A percentile compares a stretch with the other conserved stretches of the same genome.
Conservation (phyloP, 768 basidiomycete genomes). For the Mycena maculata region DNA sequence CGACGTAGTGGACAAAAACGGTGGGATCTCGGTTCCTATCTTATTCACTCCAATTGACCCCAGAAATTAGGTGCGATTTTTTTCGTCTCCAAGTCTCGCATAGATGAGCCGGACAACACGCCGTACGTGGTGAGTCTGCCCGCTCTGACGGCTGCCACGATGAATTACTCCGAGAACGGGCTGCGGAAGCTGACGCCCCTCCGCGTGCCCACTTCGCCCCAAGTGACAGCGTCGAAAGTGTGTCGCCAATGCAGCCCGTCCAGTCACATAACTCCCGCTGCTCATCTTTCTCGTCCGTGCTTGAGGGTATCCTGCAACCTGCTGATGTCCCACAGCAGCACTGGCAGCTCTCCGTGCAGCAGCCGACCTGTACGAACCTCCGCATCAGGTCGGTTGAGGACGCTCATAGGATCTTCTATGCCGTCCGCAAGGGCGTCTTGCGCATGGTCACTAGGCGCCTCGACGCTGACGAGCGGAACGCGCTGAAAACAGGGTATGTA, state of each 20-base stretch:
- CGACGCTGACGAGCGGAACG: constrained; percentile 79
- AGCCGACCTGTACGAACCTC: constrained; percentile 76
- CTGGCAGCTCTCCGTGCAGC: constrained; percentile 55
- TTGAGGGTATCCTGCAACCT: too few relatives aligned
- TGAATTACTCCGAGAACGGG: too few relatives aligned
- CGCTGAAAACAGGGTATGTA: constrained; percentile 63
- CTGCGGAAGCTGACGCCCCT: too few relatives aligned
- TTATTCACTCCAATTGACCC: background rate
- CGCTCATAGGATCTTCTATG: constrained; percentile 85
- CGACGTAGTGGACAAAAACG: constrained; percentile 55
- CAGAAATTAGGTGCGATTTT: background rate
- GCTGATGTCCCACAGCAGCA: constrained; percentile 9
- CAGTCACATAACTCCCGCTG: too few relatives aligned
- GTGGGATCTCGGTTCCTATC: background rate
- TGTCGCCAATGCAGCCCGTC: too few relatives aligned
- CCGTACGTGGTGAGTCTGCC: too few relatives aligned
- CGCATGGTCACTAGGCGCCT: constrained; percentile 82
- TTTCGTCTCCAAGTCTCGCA: background rate
- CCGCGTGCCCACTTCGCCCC: too few relatives aligned
- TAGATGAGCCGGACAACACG: too few relatives aligned
- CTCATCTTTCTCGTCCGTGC: too few relatives aligned
- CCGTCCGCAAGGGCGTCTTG: constrained; percentile 69
- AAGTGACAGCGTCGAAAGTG: too few relatives aligned
- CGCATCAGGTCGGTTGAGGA: constrained; percentile 83
- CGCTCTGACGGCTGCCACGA: too few relatives aligned